Evolutionary conservation across 1,139 yeast species (phyloP), one percentile per base, ranked within the genome.

Genomic region (Pneumocystis jirovecii): DNA sequence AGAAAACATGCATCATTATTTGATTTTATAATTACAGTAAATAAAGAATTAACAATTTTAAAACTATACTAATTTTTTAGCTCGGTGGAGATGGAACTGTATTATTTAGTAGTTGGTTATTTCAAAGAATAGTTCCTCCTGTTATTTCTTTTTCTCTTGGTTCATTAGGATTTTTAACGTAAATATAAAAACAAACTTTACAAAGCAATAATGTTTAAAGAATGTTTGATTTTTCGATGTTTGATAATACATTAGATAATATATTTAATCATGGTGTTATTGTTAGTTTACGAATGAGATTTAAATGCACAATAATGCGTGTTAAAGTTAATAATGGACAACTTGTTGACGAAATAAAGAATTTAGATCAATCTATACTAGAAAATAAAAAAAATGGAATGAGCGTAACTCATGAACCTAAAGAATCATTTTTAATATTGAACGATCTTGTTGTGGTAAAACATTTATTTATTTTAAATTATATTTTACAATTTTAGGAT

Each of bases 21-120:
- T 71, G 96, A 89, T 73, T 76, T 89, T 63, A 79, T 77, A 15
- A 71, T 78, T 56, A 77, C 81, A 19, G 72, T 70, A 66, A 45
- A 71, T 31, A 4, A 19, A n/a, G 21, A 7, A 25, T 29, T 56
- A n/a, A 5, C 8, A 42, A n/a, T n/a, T 66, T 75, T 85, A 6
- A 80, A 84, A 37, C 81, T 86, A 0, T 74, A 29, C 25, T 44
- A n/a, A 57, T 50, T 44, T 59, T 61, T 42, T 64, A 69, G 67
- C 74, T 89, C 61, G 96, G 96, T 29, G 96, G 96, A 3, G 96
- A 89, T 73, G 96, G 96, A 2, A 89, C 96, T 0, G 90, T 89
- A 63, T 76, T 89, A 40, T 89, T 85, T 74, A 83, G 88, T 65
- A 78, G 82, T 50, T 79, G 83, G 79, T 71, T 81, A 17, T 81